phyloP scores from a whole-genome alignment of 2,329 filamentous ascomycete genomes.

The Nigrospora sphaerica region DNA sequence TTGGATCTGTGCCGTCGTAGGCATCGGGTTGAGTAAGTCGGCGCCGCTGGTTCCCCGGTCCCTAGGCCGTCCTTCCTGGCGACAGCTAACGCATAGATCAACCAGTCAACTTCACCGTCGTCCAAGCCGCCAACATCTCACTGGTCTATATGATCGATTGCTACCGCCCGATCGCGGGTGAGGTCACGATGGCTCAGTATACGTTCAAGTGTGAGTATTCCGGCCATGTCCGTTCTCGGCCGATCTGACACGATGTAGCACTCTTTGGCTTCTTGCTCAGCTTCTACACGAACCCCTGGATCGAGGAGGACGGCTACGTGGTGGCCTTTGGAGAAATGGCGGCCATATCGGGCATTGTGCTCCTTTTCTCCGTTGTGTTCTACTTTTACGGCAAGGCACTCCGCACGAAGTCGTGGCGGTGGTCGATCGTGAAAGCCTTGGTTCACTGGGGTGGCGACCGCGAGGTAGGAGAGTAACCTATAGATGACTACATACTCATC shows the following conservation, averaged over 20 bases:
- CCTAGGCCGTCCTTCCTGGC: too few relatives aligned
- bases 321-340: slow-evolving; percentile 51
- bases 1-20: slow-evolving; percentile 51
- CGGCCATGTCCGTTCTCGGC: not conserved
- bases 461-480: slow-evolving; percentile 43
- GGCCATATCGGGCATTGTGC: slow-evolving; percentile 38
- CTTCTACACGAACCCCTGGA: slow-evolving; percentile 56
- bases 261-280: slow-evolving; percentile 51
- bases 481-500: too few relatives aligned
- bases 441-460: slow-evolving; percentile 45
- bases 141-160: slow-evolving; percentile 52
- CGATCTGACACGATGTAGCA: slow-evolving; percentile 20
- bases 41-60: too few relatives aligned
- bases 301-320: slow-evolving; percentile 39
- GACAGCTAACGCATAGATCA: not conserved
- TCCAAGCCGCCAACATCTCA: slow-evolving; percentile 47
- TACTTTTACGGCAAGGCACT: slow-evolving; percentile 45
- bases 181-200: slow-evolving; percentile 44
- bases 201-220: slow-evolving; percentile 43
- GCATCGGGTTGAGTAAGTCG: slow-evolving; percentile 41
- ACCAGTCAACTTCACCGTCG: slow-evolving; percentile 47
- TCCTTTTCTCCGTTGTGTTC: slow-evolving; percentile 41
- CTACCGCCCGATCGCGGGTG: slow-evolving; percentile 50
- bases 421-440: slow-evolving; percentile 33
- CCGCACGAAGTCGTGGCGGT: slow-evolving; percentile 38